Conservation (phyloP, 139 green algal genomes). For the Chlamydomonas urium region DNA sequence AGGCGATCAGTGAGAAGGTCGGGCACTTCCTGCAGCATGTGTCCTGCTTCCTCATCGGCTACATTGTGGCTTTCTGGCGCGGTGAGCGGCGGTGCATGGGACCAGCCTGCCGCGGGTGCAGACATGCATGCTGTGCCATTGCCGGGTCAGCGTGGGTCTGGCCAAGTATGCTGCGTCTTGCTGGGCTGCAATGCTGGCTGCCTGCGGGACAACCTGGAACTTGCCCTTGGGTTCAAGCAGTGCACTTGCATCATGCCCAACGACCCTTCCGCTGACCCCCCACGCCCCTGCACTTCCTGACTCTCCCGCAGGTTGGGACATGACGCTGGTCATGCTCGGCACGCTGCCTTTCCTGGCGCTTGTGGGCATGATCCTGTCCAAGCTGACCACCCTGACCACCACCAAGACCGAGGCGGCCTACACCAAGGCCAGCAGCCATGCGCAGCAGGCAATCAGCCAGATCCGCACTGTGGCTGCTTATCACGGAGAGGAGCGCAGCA, state of each 20-base stretch:
- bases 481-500: not conserved
- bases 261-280: too few relatives aligned
- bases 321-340: slow-evolving; percentile 75
- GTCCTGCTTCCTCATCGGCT: slow-evolving; percentile 40
- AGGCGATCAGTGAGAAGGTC: slow-evolving; percentile 18
- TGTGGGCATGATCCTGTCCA: slow-evolving; percentile 44
- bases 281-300: too few relatives aligned
- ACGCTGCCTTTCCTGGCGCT: slow-evolving; percentile 59
- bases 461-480: slow-evolving; percentile 18
- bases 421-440: slow-evolving; percentile 54
- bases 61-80: slow-evolving; percentile 10
- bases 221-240: too few relatives aligned
- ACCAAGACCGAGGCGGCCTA: not conserved
- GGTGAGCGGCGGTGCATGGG: not conserved
- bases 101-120: too few relatives aligned
- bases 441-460: slow-evolving; percentile 48
- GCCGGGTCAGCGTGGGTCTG: too few relatives aligned
- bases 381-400: slow-evolving; percentile 7
- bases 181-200: too few relatives aligned
- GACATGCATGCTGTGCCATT: too few relatives aligned
- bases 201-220: too few relatives aligned
- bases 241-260: too few relatives aligned
- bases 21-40: slow-evolving; percentile 55
- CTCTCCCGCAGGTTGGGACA: slow-evolving; percentile 48
- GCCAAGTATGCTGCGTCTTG: too few relatives aligned